Evolutionary conservation across 228 moss, liverwort and hornwort species (phyloP), one percentile per base, ranked within the genome.

Genomic region (Sphagnum fallax): DNA sequence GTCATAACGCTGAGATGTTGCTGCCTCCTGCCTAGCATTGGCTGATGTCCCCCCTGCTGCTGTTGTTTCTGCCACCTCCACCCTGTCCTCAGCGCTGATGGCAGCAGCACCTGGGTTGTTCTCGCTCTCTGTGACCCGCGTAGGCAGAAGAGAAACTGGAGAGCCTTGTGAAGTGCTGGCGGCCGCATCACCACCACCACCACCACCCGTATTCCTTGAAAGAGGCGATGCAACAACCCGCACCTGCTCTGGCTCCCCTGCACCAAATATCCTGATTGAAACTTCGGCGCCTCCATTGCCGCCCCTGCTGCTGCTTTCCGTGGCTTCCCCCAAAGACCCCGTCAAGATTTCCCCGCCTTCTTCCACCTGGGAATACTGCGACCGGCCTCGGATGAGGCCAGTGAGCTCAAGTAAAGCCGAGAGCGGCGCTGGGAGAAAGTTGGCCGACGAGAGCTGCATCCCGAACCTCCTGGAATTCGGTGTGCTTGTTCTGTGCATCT

Each of bases 1-100:
- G 74, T 95, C 92, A 63, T 95, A 95, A 49, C 92, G 83, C 69
- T 95, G 92, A 51, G 92, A 92, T 70, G 80, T 90, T 49, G 72
- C 79, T 72, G 92, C 95, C 49, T 71, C 78, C 72, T 95, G 92
- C 78, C 95, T 89, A 5, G 85, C 92, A 69, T 85, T 92, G 32
- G 32, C 32, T 32, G 32, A 32, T 77, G 92, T 89, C 6, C 87
- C 92, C 67, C 83, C 90, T 66, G 80, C 88, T 76, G 75, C 80
- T 49, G 75, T 85, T 16, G 79, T 80, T 70, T 92, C 95, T 72
- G 87, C 76, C 32, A 83, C 61, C 12, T 83, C 95, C 48, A 84
- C 94, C 77, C 94, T 87, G 74, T 95, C 94, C 74, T 90, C 92
- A 32, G 83, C 78, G 60, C 72, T 84, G 58, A 82, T 83, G 67